Base-by-base conservation (phyloP, 345 rosid genomes). In the Rhizophora apiculata region DNA sequence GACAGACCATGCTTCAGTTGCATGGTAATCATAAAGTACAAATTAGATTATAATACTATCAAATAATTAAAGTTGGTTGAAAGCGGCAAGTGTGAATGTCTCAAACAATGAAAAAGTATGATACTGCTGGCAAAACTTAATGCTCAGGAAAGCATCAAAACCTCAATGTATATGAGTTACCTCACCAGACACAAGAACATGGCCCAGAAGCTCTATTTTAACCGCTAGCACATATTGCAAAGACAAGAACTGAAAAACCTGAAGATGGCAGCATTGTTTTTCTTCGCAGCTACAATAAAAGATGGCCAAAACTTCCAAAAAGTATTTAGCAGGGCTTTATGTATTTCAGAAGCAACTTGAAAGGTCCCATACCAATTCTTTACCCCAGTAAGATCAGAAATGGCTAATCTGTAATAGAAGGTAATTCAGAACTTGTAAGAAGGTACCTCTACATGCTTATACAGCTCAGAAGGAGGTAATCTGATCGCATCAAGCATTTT, bases 401-500 rank as follows among this genome's bases (percentile, higher is more conserved):
- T 29, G 29, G 46, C 21, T 51, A 26, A 54, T n/a, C 36, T 49
- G 21, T 39, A 21, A 37, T 9, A 62, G 53, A 71, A 39, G 59
- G 55, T 3, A 34, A 62, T 62, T 13, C 34, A 22, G 55, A 60
- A 65, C 46, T 20, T 34, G 43, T 30, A 63, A 63, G 51, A 37
- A 65, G 66, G 32, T 88, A 95, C 99, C 86, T 92, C 93, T 66
- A 95, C 96, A 82, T 84, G 89, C 77, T 84, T 84, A 78, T 85
- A 90, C 36, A 95, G 84, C 82, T 88, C 89, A 24, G 89, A 84
- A 71, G 98, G 97, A 64, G 98, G 96, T 72, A 92, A 79, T 82
- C 87, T 95, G 75, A 95, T 88, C 52, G 96, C 95, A 61, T 90
- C 96, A 67, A 83, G 64, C 96, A 95, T 87, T 82, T 95, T 95